Conservation (phyloP, 2,329 filamentous ascomycete species). For the Penicillium digitatum region DNA sequence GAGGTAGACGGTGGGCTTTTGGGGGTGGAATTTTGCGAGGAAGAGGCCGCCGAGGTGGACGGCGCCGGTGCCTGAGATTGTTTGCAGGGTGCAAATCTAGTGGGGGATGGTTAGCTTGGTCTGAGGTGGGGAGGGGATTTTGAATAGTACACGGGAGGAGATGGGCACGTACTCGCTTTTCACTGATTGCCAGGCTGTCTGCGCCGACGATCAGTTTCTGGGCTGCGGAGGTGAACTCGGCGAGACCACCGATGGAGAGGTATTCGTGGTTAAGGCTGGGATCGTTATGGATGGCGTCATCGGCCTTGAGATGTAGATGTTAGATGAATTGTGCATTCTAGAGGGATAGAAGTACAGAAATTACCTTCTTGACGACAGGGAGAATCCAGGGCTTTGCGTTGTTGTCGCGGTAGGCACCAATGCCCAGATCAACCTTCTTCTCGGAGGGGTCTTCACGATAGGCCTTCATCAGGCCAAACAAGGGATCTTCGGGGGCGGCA, state of each 20-base stretch:
- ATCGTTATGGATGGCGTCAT: constrained; percentile 82
- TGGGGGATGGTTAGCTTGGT: background rate
- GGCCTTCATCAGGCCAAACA: constrained; percentile 88
- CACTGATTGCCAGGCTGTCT: constrained; percentile 73
- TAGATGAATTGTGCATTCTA: background rate
- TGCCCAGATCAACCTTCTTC: constrained; percentile 89
- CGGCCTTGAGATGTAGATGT: constrained; percentile 59
- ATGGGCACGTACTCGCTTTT: constrained; percentile 63
- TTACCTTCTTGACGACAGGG: constrained; percentile 91
- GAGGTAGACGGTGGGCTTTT: constrained; percentile 72
- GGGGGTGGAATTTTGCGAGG: constrained; percentile 82
- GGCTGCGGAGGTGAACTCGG: constrained; percentile 80
- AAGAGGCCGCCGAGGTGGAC: constrained; percentile 92
- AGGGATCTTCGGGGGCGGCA: constrained; percentile 87
- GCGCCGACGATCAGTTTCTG: constrained; percentile 82
- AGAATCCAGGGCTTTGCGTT: constrained; percentile 96
- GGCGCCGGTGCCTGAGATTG: constrained; percentile 94
- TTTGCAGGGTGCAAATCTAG: constrained; percentile 73
- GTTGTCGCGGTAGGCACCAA: constrained; percentile 93
- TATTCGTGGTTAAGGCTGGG: constrained; percentile 97
- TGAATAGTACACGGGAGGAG: background rate
- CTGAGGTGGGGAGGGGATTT: background rate
- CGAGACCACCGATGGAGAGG: constrained; percentile 86
- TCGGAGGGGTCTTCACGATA: constrained; percentile 71
- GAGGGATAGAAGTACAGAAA: background rate